Evolutionary conservation across 192 early-diverging fungal genomes (phyloP).

Genomic region (Phlyctochytrium arcticum): DNA sequence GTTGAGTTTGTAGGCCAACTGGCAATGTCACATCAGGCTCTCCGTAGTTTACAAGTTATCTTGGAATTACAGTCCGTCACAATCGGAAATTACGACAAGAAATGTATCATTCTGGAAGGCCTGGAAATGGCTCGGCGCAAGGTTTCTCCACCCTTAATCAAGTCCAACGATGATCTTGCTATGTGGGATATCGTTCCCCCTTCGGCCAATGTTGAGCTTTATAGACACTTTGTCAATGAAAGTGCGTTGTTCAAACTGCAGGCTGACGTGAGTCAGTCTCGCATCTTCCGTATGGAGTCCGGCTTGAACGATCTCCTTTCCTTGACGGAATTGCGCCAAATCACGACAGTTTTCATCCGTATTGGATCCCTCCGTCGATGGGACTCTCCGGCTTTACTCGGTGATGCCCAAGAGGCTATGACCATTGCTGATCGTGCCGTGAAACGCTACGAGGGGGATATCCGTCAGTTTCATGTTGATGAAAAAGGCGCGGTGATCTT

Average conservation of each 20-base stretch:
- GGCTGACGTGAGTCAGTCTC: constrained; percentile 47
- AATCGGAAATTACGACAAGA: constrained; percentile 46
- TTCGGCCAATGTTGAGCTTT: constrained; percentile 37
- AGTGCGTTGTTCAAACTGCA: constrained; percentile 52
- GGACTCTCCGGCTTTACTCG: constrained; percentile 26
- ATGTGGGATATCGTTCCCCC: constrained; percentile 33
- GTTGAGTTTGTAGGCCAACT: constrained; percentile 31
- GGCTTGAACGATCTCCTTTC: constrained; percentile 37
- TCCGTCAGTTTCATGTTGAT: constrained; percentile 53
- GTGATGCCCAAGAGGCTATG: constrained; percentile 43
- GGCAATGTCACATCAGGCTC: constrained; percentile 48
- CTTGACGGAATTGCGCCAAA: constrained; percentile 45
- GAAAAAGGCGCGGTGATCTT: constrained; percentile 53
- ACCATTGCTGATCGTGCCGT: constrained; percentile 38
- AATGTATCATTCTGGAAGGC: constrained; percentile 40
- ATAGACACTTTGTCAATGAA: constrained; percentile 45
- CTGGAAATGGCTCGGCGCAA: constrained; percentile 29
- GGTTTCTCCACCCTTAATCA: constrained; percentile 19
- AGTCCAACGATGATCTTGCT: constrained; percentile 18
- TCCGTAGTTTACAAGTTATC: constrained; percentile 32
- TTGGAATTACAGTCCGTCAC: constrained; percentile 36
- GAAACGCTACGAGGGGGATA: constrained; percentile 37
- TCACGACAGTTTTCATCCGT: constrained; percentile 51
- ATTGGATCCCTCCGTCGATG: constrained; percentile 39
- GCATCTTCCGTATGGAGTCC: constrained; percentile 36